Evolutionary conservation across 78 protist species (phyloP), one percentile per base, ranked within the genome.

Genomic region (Dictyostelium intermedium): DNA sequence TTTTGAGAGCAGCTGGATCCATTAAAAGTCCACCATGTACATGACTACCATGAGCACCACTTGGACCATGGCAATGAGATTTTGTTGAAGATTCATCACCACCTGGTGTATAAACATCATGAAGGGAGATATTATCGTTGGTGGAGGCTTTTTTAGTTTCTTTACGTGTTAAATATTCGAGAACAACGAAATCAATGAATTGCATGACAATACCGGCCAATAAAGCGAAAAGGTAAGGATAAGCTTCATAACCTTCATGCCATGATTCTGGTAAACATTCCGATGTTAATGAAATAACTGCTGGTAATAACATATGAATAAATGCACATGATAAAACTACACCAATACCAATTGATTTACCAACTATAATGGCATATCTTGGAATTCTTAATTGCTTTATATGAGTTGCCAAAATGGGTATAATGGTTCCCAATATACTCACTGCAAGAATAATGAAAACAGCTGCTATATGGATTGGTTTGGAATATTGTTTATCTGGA

Each of bases 331-430:
- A 91, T 25, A 92, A 30, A 35, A 92, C 70, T 20, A 92, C 96
- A 82, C 96, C 96, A n/a, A 81, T 34, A 30, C 96, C 96, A 37
- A 92, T 78, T 25, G 47, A 69, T 82, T 92, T 92, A 3, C 96
- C 91, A 23, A 84, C 39, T 2, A 25, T n/a, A 4, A 92, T 69
- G 5, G 35, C 27, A 41, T 74, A 86, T 23, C 27, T 20, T 20
- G 16, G 69, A 56, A 86, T 73, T 20, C 61, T 70, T 18, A 86
- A 41, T 23, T 25, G 27, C 16, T 47, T 47, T 18, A 78, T 23
- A 53, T 34, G 30, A 1, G 39, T 74, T 23, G 85, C 50, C n/a
- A 74, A 30, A 50, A 86, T 61, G 14, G 92, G 92, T 14, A 86
- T 41, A 2, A 23, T 10, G 5, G 83, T 43, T 20, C 85, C 92